These are phyloP conservation scores for Quercus alba DNA, from an alignment of 306 rosid species.

Conservation along the genomic window DNA sequence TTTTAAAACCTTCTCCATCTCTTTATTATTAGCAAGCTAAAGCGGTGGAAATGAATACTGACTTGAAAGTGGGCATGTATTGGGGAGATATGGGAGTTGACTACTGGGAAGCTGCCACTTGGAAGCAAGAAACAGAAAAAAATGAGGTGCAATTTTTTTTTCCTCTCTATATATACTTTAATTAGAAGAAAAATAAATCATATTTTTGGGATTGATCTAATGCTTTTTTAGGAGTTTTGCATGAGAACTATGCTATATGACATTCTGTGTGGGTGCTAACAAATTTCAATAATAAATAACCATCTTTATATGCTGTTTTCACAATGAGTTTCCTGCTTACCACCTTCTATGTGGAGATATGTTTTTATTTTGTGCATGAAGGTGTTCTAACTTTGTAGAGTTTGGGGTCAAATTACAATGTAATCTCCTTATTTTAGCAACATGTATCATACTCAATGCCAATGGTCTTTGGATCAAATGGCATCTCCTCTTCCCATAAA, in stretches of 20 bases:
- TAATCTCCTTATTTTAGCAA: background rate
- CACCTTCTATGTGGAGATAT: background rate
- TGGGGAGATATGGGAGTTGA: conserved; percentile 83
- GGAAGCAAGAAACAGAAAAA: conserved; percentile 53
- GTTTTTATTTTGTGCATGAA: background rate
- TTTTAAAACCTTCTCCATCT: background rate
- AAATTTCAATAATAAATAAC: background rate
- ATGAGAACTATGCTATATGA: background rate
- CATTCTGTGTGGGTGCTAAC: background rate
- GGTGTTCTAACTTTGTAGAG: background rate
- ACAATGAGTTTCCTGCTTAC: background rate
- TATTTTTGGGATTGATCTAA: background rate
- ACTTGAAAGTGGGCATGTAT: conserved; percentile 66
- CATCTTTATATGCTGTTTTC: background rate
- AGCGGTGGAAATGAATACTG: conserved; percentile 57
- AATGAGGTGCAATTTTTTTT: conserved; percentile 51
- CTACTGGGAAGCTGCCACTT: conserved; percentile 50
- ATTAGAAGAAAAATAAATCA: background rate
- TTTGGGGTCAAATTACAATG: background rate
- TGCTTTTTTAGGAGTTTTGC: background rate
- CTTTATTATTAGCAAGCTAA: conserved; percentile 66
- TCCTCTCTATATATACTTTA: background rate
- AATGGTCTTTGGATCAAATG: background rate
- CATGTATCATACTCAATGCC: background rate
- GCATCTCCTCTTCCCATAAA: background rate